Base-by-base conservation (phyloP, 1,284 basidiomycete species). In the Meripilus lineatus region DNA sequence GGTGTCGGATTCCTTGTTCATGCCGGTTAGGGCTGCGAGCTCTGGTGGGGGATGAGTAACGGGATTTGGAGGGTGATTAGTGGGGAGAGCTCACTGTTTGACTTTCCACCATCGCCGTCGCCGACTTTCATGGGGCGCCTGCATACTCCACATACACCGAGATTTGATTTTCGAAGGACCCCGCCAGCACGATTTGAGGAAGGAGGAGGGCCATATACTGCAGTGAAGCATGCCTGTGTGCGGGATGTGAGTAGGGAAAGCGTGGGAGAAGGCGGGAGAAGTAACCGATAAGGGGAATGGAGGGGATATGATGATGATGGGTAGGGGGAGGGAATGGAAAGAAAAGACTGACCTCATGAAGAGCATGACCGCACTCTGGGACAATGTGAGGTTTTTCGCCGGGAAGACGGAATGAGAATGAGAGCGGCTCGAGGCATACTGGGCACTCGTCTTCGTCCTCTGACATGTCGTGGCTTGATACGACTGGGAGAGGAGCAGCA, bases 341-440 rank as follows among this genome's bases (percentile, higher is more conserved):
- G 40, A 26, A 40, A 42, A 30, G 42, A 23, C 79, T 59, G 52
- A 90, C 91, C 70, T 96, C 88, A 67, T 96, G 95, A 20, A 99
- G 78, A 8, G 90, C 87, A 68, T 99, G 95, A n/a, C 95, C 93
- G 57, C 95, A 99, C 58, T 92, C 85, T 23, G 95, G 95, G 21
- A 96, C 86, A 46, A 99, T 88, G 59, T 97, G 93, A 1, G 94
- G 91, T 62, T 95, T 97, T 69, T 99, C 95, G 14, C 95, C 94
- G 0, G 84, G 89, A 17, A 93, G 71, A 51, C 87, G 76, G 67
- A 90, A 90, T 67, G 80, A 84, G 64, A 93, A 91, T 56, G 83
- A 87, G 55, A 94, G 81, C 2, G 88, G 86, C 59, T 93, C 92
- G 55, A 93, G 79, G 64, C 91, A 94, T 57, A 94, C 89, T 22